Percentiles rank a stretch among this genome's conserved stretches.
These are phyloP conservation scores for Tricholoma hemisulphureum DNA, from an alignment of 768 basidiomycete genomes.

Conservation along the genomic window DNA sequence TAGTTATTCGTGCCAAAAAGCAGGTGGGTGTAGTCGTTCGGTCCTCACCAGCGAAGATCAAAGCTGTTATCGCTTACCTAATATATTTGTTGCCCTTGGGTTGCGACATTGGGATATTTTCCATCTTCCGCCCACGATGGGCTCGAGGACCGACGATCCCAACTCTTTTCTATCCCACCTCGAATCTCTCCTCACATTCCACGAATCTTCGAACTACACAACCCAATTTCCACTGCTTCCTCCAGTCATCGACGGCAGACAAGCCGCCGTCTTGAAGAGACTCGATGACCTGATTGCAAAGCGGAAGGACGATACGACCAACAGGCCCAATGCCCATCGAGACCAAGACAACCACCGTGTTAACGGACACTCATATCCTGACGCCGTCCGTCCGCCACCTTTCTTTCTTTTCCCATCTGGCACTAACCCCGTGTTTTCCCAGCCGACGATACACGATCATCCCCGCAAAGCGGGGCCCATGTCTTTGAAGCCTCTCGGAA, in stretches of 20 bases:
- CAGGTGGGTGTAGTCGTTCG: background rate
- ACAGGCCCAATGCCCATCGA: background rate
- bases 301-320: background rate
- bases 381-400: background rate
- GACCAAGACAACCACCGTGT: background rate
- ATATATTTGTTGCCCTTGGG: no score
- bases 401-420: background rate
- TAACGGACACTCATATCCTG: background rate
- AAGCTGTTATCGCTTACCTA: no score
- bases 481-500: background rate
- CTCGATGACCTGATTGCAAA: background rate
- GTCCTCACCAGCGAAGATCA: no score
- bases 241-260: background rate
- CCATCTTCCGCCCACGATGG: background rate
- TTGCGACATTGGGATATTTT: no score
- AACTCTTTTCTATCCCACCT: background rate
- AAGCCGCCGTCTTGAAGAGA: background rate
- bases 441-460: no score
- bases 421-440: no score
- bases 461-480: background rate
- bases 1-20: background rate
- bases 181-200: background rate
- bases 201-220: background rate
- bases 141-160: background rate
- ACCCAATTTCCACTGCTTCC: background rate